Conservation (phyloP, 2,329 filamentous ascomycete genomes). For the Aspergillus amoenus region DNA sequence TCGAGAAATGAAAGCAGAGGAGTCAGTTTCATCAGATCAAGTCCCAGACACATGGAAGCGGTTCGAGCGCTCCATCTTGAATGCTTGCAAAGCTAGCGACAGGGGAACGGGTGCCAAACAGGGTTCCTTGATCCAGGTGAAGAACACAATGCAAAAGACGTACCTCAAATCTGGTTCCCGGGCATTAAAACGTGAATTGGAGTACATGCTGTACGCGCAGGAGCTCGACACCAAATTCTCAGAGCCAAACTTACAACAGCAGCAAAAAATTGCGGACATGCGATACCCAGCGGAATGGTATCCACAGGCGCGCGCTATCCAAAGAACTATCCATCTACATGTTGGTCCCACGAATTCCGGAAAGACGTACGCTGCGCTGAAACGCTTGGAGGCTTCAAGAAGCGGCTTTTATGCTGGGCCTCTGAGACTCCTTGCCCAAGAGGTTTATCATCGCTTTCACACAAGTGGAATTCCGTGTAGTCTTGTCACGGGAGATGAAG, state of each 20-base stretch:
- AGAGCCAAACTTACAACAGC: slow-evolving; percentile 55
- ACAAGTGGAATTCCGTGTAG: slow-evolving; percentile 75
- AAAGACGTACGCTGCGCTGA: slow-evolving; percentile 92
- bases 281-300: slow-evolving; percentile 93
- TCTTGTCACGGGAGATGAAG: slow-evolving; percentile 88
- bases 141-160: slow-evolving; percentile 53
- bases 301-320: slow-evolving; percentile 74
- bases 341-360: slow-evolving; percentile 97
- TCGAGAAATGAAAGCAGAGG: slow-evolving; percentile 22
- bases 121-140: slow-evolving; percentile 25
- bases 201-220: slow-evolving; percentile 67
- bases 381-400: slow-evolving; percentile 73
- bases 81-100: slow-evolving; percentile 30
- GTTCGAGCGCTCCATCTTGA: slow-evolving; percentile 33
- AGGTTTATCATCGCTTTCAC: slow-evolving; percentile 85
- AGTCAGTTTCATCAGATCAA: slow-evolving; percentile 13
- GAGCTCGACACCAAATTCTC: slow-evolving; percentile 60
- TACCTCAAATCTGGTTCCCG: slow-evolving; percentile 55
- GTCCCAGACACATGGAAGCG: slow-evolving; percentile 25
- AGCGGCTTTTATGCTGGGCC: slow-evolving; percentile 89
- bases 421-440: slow-evolving; percentile 82
- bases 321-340: slow-evolving; percentile 84
- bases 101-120: slow-evolving; percentile 13
- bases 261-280: slow-evolving; percentile 72
- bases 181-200: slow-evolving; percentile 59